Evolutionary conservation across 78 protist species (phyloP).

Genomic region (Dictyostelium citrinum): DNA sequence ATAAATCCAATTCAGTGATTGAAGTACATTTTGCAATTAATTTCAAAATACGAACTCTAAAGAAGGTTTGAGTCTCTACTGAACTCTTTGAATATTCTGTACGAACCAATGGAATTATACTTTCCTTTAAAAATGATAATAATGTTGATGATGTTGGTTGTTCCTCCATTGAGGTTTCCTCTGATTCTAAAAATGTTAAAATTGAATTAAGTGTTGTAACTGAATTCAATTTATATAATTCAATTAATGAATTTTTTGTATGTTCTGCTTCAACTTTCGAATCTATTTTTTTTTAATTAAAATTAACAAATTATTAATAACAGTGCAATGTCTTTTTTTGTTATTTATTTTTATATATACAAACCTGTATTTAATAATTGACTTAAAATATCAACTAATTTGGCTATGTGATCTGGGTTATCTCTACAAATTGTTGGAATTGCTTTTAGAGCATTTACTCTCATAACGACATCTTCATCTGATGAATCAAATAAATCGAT

Average conservation of each 20-base stretch:
- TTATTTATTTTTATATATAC: background rate
- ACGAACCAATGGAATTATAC: slow-evolving; percentile 13
- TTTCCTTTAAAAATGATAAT: slow-evolving; percentile 1
- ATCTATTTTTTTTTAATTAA: background rate
- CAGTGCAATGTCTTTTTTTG: background rate
- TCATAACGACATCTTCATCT: slow-evolving; percentile 35
- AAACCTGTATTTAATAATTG: slow-evolving; percentile 57
- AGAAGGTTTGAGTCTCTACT: slow-evolving; percentile 22
- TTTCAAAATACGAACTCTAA: slow-evolving; percentile 40
- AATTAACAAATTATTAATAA: too few species aligned
- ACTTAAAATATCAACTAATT: slow-evolving; percentile 55
- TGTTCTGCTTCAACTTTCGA: slow-evolving; percentile 45
- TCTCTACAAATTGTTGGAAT: slow-evolving; percentile 56
- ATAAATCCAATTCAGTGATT: slow-evolving; percentile 3
- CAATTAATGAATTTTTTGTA: slow-evolving; percentile 2
- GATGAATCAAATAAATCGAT: slow-evolving; percentile 55
- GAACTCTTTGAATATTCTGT: slow-evolving; percentile 17
- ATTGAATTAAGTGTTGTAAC: slow-evolving; percentile 20
- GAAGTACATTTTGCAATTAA: background rate
- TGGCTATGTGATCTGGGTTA: slow-evolving; percentile 37
- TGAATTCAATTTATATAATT: slow-evolving; percentile 49
- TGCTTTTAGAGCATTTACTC: slow-evolving; percentile 41
- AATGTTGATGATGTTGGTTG: slow-evolving; percentile 12
- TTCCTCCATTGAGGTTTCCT: background rate
- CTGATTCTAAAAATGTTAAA: slow-evolving; percentile 17